These are phyloP conservation scores for Fusarium floridanum DNA, from an alignment of 2,329 filamentous ascomycete genomes.

Conservation along the genomic window DNA sequence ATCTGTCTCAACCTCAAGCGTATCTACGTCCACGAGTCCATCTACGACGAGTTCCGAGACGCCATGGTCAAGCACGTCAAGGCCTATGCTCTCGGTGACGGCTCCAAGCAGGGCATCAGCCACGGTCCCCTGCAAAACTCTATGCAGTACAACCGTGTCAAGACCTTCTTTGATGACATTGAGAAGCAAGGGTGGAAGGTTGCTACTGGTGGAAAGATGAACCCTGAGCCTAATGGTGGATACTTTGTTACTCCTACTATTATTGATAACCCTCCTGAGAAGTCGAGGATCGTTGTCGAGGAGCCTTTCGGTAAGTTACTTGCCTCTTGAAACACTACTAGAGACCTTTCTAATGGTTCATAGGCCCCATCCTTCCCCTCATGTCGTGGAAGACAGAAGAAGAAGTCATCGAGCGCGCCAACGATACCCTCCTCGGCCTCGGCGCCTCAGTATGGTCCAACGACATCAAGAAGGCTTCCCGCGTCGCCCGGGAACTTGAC, in stretches of 20 bases:
- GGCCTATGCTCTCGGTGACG: constrained; percentile 61
- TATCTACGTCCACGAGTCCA: constrained; percentile 70
- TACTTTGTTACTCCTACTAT: constrained; percentile 71
- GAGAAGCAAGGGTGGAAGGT: constrained; percentile 58
- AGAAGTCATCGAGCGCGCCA: constrained; percentile 70
- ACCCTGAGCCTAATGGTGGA: constrained; percentile 53
- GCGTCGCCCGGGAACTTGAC: constrained; percentile 66
- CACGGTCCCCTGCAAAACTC: constrained; percentile 74
- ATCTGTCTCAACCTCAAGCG: constrained; percentile 63
- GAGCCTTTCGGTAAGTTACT: constrained; percentile 60
- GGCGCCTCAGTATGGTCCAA: constrained; percentile 69
- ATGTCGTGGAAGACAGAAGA: constrained; percentile 71
- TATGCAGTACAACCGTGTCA: constrained; percentile 71
- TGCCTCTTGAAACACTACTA: too few relatives aligned
- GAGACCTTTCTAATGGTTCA: too few relatives aligned
- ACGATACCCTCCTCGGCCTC: constrained; percentile 65
- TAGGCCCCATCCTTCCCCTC: constrained; percentile 70
- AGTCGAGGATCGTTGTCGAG: constrained; percentile 67
- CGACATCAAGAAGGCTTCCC: constrained; percentile 63
- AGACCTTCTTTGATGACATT: constrained; percentile 62
- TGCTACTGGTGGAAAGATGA: constrained; percentile 49
- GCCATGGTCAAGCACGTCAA: constrained; percentile 54
- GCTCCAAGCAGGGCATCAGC: constrained; percentile 49
- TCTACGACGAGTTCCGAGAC: constrained; percentile 68
- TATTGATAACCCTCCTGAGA: constrained; percentile 69